Conservation (phyloP, 1,139 yeast genomes). For the Candida sanyaensis region DNA sequence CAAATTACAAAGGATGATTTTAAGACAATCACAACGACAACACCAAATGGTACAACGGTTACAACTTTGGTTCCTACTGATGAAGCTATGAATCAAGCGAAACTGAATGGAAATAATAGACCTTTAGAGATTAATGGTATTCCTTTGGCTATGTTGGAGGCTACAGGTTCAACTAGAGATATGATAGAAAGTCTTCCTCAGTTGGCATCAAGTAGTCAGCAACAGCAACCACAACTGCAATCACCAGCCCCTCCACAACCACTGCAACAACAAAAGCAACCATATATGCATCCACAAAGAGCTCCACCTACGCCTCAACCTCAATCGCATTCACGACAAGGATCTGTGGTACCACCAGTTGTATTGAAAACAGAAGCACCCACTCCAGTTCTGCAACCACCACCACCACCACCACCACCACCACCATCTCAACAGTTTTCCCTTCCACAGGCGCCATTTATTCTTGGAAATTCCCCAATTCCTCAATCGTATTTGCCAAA, state of each 20-base stretch:
- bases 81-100: conserved; percentile 62
- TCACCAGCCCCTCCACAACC: not conserved
- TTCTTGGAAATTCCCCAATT: conserved; percentile 15
- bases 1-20: conserved; percentile 93
- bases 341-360: not conserved
- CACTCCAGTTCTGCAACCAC: not conserved
- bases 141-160: conserved; percentile 76
- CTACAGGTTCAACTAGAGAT: conserved; percentile 53
- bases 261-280: no score
- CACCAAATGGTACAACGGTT: conserved; percentile 90
- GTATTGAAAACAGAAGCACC: not conserved
- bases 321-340: conserved; percentile 1
- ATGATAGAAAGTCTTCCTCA: conserved; percentile 1
- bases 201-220: conserved; percentile 3
- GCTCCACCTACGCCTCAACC: conserved; percentile 5
- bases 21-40: conserved; percentile 79
- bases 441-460: conserved; percentile 9
- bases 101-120: conserved; percentile 53
- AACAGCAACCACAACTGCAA: not conserved
- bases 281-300: not conserved
- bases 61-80: conserved; percentile 89
- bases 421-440: conserved; percentile 2
- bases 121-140: conserved; percentile 78
- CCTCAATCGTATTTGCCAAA: conserved; percentile 17
- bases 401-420: no score